Conservation (phyloP, 169 alveolate species). For the Eimeria necatrix region DNA sequence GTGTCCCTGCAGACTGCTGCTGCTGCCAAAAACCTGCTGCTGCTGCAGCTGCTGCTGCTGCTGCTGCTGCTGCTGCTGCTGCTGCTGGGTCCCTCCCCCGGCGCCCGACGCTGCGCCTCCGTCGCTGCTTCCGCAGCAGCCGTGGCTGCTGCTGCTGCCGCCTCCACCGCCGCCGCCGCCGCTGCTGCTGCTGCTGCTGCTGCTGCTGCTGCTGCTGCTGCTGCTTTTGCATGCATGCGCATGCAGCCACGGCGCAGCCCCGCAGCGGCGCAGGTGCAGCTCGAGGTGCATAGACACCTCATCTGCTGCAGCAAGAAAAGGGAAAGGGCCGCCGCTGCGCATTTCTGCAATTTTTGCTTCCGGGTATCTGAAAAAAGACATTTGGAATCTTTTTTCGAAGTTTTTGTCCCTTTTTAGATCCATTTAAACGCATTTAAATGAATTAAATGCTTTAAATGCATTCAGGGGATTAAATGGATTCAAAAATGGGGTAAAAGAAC, state of each 20-base stretch:
- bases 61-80: not conserved
- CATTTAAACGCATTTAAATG: too few species aligned
- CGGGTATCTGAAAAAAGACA: slow-evolving; percentile 47
- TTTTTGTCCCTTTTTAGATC: too few species aligned
- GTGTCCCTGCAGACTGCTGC: too few species aligned
- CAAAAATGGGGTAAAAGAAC: too few species aligned
- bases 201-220: slow-evolving; percentile 13
- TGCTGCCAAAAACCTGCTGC: too few species aligned
- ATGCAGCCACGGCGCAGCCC: not conserved
- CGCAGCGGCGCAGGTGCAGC: slow-evolving; percentile 47
- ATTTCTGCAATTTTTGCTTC: slow-evolving; percentile 21
- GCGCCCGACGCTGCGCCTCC: too few species aligned
- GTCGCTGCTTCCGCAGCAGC: too few species aligned
- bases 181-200: slow-evolving; percentile 7
- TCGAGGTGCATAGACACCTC: slow-evolving; percentile 47
- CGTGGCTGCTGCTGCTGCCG: not conserved
- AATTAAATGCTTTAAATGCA: too few species aligned
- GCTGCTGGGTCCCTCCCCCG: too few species aligned
- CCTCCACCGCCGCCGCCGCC: not conserved
- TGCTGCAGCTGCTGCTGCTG: slow-evolving; percentile 6
- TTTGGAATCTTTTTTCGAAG: too few species aligned
- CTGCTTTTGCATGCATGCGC: slow-evolving; percentile 16
- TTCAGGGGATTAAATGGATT: too few species aligned
- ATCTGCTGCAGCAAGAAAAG: slow-evolving; percentile 35
- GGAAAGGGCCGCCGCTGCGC: slow-evolving; percentile 46